These are phyloP conservation scores for Pseudogymnoascus sp. DNA, from an alignment of 2,329 filamentous ascomycete species.

Conservation along the genomic window DNA sequence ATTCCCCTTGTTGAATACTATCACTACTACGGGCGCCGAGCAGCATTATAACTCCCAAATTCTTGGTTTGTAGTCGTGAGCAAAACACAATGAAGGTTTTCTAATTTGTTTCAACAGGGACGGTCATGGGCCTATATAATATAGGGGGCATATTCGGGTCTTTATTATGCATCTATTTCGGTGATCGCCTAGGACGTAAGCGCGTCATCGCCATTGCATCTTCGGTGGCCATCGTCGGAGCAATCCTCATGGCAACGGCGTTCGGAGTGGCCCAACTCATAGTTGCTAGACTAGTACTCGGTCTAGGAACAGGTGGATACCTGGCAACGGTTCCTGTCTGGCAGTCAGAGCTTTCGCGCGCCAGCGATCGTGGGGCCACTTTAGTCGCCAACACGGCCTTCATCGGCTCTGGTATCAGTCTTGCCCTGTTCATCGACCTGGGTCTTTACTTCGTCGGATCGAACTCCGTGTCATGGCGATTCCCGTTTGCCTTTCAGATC, in stretches of 20 bases:
- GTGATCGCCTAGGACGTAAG: conserved; percentile 46
- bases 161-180: conserved; percentile 31
- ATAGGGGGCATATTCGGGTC: conserved; percentile 32
- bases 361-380: conserved; percentile 46
- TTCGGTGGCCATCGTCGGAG: conserved; percentile 49
- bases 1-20: conserved; percentile 33
- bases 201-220: conserved; percentile 49
- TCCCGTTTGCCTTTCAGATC: conserved; percentile 49
- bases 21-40: conserved; percentile 15
- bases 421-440: conserved; percentile 52
- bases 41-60: background rate
- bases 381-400: conserved; percentile 50
- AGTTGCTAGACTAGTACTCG: conserved; percentile 40
- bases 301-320: conserved; percentile 39
- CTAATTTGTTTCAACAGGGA: conserved; percentile 19
- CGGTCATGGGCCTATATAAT: conserved; percentile 32
- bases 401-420: conserved; percentile 46
- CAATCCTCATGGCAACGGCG: conserved; percentile 34
- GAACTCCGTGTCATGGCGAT: conserved; percentile 44
- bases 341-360: conserved; percentile 49
- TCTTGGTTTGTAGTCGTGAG: background rate
- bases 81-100: background rate
- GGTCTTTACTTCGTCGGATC: conserved; percentile 40
- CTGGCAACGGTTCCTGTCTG: conserved; percentile 45
- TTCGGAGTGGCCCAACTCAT: conserved; percentile 45